Base-by-base conservation (phyloP, 2,329 filamentous ascomycete genomes). In the Diaporthe caulivora region DNA sequence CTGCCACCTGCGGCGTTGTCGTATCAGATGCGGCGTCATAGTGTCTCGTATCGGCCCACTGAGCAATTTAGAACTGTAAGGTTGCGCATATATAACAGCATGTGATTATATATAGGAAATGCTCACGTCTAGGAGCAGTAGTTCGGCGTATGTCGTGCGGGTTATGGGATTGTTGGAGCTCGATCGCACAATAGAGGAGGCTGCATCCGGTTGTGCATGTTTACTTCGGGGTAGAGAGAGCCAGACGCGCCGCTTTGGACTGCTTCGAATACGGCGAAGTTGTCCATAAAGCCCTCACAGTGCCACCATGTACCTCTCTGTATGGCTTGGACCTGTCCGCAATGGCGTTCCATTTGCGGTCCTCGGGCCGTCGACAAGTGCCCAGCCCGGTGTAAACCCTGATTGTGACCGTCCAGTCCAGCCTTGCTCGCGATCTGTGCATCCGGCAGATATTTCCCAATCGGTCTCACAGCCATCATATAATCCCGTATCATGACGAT, bases 341-440 rank as follows among this genome's bases (percentile, higher is more conserved):
- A 51, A 26, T 60, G 72, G 69, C 72, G 53, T 72, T 70, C 72
- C 72, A 74, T 72, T 74, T 72, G 42, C 13, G 51, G 40, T 72
- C 72, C 54, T 64, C 26, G 29, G 69, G 70, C 60, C 60, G 69
- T 40, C 72, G 72, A 72, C 69, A 74, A 53, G 69, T 51, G 34
- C 70, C 72, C 51, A 74, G 70, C n/a, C 69, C 49, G 60, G 62
- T 60, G 62, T 72, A 74, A 24, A 62, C 72, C 40, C 60, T 72
- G 58, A 40, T 42, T 57, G 57, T 74, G 60, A 72, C 72, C 51
- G 62, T 72, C 72, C 72, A 74, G 62, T 72, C 72, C 72, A 74
- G 60, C 72, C 69, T 24, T 40, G 51, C 51, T 58, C 37, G 13
- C 37, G 47, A 62, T 64, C 72, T 74, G 69, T 69, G 60, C 34